Evolutionary conservation across 2,329 filamentous ascomycete species (phyloP).

Genomic region (Colletotrichum sidae): DNA sequence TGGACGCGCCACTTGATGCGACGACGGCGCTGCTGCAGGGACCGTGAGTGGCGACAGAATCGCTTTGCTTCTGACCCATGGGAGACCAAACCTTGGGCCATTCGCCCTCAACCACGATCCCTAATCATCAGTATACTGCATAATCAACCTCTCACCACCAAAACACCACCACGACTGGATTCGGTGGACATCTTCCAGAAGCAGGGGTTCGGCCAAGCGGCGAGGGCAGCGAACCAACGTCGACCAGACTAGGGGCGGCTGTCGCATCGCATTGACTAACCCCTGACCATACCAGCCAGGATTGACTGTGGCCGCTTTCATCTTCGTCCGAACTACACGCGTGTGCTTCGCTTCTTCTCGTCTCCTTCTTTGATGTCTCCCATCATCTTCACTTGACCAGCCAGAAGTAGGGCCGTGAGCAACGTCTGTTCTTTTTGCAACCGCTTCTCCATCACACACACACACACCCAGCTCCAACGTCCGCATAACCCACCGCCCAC

Average conservation of each 20-base stretch:
- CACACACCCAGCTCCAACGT: not conserved
- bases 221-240: slow-evolving; percentile 11
- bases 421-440: slow-evolving; percentile 4
- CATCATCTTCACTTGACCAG: not conserved
- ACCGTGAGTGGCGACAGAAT: slow-evolving; percentile 16
- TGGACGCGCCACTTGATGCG: slow-evolving; percentile 22
- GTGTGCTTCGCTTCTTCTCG: slow-evolving; percentile 20
- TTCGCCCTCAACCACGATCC: not conserved
- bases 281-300: slow-evolving; percentile 27
- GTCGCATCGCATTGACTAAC: slow-evolving; percentile 34
- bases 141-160: slow-evolving; percentile 35
- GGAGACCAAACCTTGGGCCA: slow-evolving; percentile 20
- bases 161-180: slow-evolving; percentile 26
- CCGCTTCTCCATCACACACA: slow-evolving; percentile 12
- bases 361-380: not conserved
- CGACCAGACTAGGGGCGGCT: slow-evolving; percentile 31
- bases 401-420: slow-evolving; percentile 8
- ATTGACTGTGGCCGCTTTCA: slow-evolving; percentile 7
- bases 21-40: slow-evolving; percentile 15
- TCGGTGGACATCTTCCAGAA: slow-evolving; percentile 16
- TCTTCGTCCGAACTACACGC: slow-evolving; percentile 35
- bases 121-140: slow-evolving; percentile 3
- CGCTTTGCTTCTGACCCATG: slow-evolving; percentile 13
- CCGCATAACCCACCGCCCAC: too few relatives aligned
- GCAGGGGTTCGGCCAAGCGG: slow-evolving; percentile 7